Evolutionary conservation across 257 asterid species (phyloP).

Genomic region (Rauvolfia tetraphylla): DNA sequence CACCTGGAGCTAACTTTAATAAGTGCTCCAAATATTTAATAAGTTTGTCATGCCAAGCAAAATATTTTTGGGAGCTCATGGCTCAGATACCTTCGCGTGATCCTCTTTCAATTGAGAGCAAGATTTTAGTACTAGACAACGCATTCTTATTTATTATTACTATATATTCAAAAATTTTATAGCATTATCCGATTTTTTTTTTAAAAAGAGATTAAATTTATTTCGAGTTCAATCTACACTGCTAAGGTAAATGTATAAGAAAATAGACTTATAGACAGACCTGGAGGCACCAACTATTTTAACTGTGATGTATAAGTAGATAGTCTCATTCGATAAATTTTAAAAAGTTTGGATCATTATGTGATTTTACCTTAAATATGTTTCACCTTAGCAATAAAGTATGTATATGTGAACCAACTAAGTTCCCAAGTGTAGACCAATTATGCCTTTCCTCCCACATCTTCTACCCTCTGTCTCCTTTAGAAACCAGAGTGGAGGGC

Average conservation of each 20-base stretch:
- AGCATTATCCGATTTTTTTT: too few species aligned
- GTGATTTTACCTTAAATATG: too few species aligned
- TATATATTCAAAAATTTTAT: neutral
- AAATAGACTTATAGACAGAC: too few species aligned
- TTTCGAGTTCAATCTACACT: too few species aligned
- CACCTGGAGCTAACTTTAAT: neutral
- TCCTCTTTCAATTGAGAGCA: neutral
- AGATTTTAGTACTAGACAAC: neutral
- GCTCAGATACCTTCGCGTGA: conserved; percentile 4
- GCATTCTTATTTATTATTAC: neutral
- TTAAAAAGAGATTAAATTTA: too few species aligned
- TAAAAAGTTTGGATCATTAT: too few species aligned
- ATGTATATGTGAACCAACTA: neutral
- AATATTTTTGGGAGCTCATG: neutral
- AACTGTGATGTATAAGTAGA: too few species aligned
- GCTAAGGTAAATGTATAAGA: too few species aligned
- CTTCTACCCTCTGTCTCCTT: neutral
- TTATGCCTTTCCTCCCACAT: neutral
- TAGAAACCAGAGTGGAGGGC: conserved; percentile 9
- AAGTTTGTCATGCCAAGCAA: neutral
- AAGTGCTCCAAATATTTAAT: neutral
- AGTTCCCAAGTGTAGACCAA: neutral
- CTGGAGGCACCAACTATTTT: too few species aligned
- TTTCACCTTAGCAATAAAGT: too few species aligned
- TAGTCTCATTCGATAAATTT: too few species aligned